phyloP scores from a whole-genome alignment of 352 stramenopile species.

The Blastocystis sp. region DNA sequence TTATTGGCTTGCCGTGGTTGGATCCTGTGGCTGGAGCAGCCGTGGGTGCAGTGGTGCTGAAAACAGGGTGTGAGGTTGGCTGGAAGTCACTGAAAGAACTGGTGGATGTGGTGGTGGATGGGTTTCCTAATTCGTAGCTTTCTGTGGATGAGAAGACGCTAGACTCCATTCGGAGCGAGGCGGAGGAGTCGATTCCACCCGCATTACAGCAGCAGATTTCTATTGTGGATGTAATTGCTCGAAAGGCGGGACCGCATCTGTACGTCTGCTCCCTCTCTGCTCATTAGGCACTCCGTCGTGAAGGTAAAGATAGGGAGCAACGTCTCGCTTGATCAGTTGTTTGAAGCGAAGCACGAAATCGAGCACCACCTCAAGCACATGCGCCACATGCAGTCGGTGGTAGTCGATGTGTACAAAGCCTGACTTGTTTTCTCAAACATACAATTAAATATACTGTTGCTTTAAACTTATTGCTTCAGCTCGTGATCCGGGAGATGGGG shows the following conservation, averaged over 20 bases:
- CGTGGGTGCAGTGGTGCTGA: constrained; percentile 36
- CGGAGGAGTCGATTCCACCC: background rate
- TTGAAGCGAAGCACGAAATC: constrained; percentile 9
- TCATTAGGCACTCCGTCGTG: constrained; percentile 21
- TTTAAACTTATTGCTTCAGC: constrained; percentile 37
- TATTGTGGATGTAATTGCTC: constrained; percentile 14
- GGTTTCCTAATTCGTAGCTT: background rate
- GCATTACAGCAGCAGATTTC: background rate
- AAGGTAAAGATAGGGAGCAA: background rate
- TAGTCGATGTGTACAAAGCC: background rate
- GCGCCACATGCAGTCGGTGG: constrained; percentile 46
- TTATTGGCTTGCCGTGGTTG: constrained; percentile 51
- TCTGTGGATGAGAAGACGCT: constrained; percentile 51
- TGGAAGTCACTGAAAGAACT: constrained; percentile 28
- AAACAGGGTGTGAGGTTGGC: constrained; percentile 15
- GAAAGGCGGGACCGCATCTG: constrained; percentile 54
- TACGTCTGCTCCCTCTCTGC: background rate
- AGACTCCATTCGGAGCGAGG: background rate
- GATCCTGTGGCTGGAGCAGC: constrained; percentile 29
- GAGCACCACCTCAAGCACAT: constrained; percentile 6
- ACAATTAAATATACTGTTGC: constrained; percentile 51
- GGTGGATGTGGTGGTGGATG: background rate
- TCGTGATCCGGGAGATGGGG: constrained; percentile 36
- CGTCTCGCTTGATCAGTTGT: background rate
- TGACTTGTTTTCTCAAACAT: constrained; percentile 9